Percentiles rank a stretch among this genome's conserved stretches.
Evolutionary conservation across 768 basidiomycete genomes (phyloP).

Genomic region (Boletus subparvulus): DNA sequence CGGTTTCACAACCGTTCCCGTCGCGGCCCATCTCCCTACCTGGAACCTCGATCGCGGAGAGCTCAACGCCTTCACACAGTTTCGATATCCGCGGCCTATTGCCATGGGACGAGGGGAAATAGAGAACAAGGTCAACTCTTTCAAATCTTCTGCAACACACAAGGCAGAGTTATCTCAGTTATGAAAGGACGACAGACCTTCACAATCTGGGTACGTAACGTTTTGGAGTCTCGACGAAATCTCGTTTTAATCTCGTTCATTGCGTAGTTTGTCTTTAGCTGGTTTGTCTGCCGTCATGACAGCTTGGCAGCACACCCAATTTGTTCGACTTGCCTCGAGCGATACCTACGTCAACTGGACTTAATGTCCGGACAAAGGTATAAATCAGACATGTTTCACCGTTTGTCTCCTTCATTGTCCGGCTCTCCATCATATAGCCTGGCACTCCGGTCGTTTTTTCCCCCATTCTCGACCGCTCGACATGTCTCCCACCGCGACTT

Average conservation of each 20-base stretch:
- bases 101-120: neutral
- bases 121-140: neutral
- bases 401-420: constrained; percentile 15
- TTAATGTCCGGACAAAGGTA: constrained; percentile 18
- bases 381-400: constrained; percentile 29
- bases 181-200: neutral
- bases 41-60: constrained; percentile 4
- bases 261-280: neutral
- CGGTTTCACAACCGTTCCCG: constrained; percentile 19
- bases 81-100: constrained; percentile 8
- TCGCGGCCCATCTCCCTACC: constrained; percentile 11
- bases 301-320: neutral
- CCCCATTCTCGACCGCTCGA: neutral
- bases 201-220: neutral
- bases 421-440: constrained; percentile 16
- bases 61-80: neutral
- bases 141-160: neutral
- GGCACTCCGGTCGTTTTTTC: neutral
- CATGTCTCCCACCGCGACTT: constrained; percentile 30
- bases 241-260: neutral
- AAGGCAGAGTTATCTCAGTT: neutral
- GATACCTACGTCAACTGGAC: neutral
- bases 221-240: neutral
- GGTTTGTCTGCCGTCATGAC: constrained; percentile 8
- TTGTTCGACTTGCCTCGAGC: neutral